Evolutionary conservation across 176 grass and related monocot species (phyloP), one percentile per base, ranked within the genome.

Genomic region (Alopecurus myosuroides): DNA sequence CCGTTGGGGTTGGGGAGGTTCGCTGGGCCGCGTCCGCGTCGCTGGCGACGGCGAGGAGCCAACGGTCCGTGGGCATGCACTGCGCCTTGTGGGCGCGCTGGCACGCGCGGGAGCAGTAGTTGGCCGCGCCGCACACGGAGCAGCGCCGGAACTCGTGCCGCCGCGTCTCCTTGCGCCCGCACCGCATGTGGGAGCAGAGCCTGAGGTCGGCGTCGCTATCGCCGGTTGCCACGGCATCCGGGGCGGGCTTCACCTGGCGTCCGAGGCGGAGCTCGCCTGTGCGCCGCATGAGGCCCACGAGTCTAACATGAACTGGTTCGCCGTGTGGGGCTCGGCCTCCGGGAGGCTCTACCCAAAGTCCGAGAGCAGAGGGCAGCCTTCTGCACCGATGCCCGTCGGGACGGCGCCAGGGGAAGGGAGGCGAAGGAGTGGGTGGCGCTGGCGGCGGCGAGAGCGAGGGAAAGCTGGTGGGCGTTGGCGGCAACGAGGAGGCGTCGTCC

Each of bases 31-130:
- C n/a, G n/a, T n/a, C n/a, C n/a, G n/a, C 86, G 70, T 0, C 36
- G 15, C 11, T 88, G 20, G 11, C 85, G 60, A 1, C 84, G 35
- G 60, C 88, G 64, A 90, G 69, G 25, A 90, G 82, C 93, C 85
- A 92, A 14, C 81, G 67, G 75, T 81, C 90, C 86, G 89, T 85
- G 50, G 91, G 89, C 67, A 82, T 75, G 85, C 94, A 94, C 73
- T 84, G 87, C 39, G 49, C 85, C 82, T 83, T 88, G 82, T 97
- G 94, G 6, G 50, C 82, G 57, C 86, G 81, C 84, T 97, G 94
- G 85, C 94, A 97, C 60, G 91, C 94, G 63, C 94, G 91, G 50
- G 94, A 97, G 91, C 94, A 97, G 89, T 97, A 97, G 91, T 94
- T 97, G 13, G 89, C 94, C 5, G 87, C 90, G 74, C 94, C 91